Conservation (phyloP, 2,329 filamentous ascomycete genomes). For the Xylaria sp. region DNA sequence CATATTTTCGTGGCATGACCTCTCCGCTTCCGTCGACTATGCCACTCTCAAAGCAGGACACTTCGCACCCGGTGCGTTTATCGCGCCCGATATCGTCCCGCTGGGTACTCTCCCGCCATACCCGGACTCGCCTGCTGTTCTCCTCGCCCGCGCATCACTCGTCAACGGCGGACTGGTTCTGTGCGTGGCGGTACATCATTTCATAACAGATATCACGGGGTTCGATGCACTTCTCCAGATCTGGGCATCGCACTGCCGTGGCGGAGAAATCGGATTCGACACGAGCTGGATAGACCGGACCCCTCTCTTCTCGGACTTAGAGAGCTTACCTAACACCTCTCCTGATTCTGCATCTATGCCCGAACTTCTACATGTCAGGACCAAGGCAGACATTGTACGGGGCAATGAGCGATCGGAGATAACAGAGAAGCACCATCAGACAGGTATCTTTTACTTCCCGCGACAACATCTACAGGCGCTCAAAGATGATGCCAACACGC, state of each 20-base stretch:
- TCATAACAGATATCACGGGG: conserved; percentile 40
- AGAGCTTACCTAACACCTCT: neutral
- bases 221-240: conserved; percentile 37
- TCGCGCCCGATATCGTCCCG: conserved; percentile 26
- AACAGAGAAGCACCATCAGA: conserved; percentile 22
- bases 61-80: conserved; percentile 36
- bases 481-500: conserved; percentile 31
- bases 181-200: conserved; percentile 38
- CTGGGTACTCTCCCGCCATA: conserved; percentile 30
- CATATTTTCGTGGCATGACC: conserved; percentile 32
- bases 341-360: conserved; percentile 21
- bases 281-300: conserved; percentile 32
- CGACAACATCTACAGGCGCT: conserved; percentile 25
- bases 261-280: conserved; percentile 26
- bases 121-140: conserved; percentile 33
- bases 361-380: conserved; percentile 28
- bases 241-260: conserved; percentile 39
- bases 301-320: conserved; percentile 9
- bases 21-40: conserved; percentile 34
- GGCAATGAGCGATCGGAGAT: neutral
- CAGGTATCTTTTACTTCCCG: conserved; percentile 37
- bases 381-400: conserved; percentile 4
- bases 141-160: conserved; percentile 33
- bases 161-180: conserved; percentile 36
- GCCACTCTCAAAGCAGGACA: conserved; percentile 25